Evolutionary conservation across 148 eudicot genomes (phyloP).

Genomic region (Cornus kousa): DNA sequence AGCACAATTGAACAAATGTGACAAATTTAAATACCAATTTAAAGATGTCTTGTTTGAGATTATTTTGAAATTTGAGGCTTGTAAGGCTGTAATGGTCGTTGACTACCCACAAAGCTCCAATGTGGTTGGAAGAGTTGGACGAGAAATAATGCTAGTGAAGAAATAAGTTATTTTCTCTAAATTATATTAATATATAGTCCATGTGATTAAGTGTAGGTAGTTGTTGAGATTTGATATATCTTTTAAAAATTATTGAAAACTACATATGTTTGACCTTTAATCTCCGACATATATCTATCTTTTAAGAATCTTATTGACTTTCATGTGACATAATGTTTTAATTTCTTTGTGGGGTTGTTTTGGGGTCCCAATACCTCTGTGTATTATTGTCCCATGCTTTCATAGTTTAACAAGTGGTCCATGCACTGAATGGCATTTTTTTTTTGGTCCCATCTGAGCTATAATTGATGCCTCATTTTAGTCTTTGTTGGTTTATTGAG

Average conservation of each 20-base stretch:
- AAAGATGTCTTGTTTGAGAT: not conserved
- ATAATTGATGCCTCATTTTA: not conserved
- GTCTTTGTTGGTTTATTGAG: not conserved
- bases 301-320: slow-evolving; percentile 31
- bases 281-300: slow-evolving; percentile 13
- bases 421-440: slow-evolving; percentile 9
- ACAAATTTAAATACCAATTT: not conserved
- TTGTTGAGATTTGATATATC: slow-evolving; percentile 8
- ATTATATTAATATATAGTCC: not conserved
- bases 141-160: slow-evolving; percentile 2
- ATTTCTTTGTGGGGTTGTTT: slow-evolving; percentile 16
- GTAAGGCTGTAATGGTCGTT: not conserved
- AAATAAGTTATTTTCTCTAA: not conserved
- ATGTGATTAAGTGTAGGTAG: not conserved
- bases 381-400: not conserved
- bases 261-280: slow-evolving; percentile 17
- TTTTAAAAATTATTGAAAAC: not conserved
- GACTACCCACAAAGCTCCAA: slow-evolving; percentile 26
- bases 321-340: slow-evolving; percentile 12
- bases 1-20: not conserved
- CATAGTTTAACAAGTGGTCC: not conserved
- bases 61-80: slow-evolving; percentile 4
- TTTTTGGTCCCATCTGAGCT: not conserved
- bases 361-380: slow-evolving; percentile 10
- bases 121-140: slow-evolving; percentile 14